phyloP scores from a whole-genome alignment of 345 rosid species.

The Dipteronia dyeriana region DNA sequence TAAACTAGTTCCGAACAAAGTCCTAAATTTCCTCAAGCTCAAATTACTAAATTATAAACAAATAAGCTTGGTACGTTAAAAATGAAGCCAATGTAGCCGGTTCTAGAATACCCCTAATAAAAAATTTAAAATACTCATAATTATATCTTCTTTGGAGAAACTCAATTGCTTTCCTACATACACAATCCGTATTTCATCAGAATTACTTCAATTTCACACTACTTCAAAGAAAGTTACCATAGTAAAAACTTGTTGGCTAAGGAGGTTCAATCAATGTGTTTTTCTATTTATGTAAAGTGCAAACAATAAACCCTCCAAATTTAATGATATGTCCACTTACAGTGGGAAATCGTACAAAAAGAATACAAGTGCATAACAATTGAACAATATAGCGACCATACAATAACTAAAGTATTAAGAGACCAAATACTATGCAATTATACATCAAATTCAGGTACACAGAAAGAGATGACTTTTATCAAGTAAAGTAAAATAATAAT shows the following conservation, averaged over 20 bases:
- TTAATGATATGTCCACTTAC: too few species aligned
- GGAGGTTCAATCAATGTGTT: neutral
- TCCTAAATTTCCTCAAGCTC: neutral
- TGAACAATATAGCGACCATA: neutral
- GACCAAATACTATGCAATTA: too few species aligned
- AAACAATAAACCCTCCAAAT: too few species aligned
- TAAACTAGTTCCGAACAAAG: too few species aligned
- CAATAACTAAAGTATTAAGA: neutral
- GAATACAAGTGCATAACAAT: neutral
- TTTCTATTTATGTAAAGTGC: neutral
- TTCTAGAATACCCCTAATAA: neutral
- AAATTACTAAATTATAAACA: neutral
- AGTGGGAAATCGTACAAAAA: neutral
- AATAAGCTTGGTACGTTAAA: neutral
- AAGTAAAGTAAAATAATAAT: too few species aligned
- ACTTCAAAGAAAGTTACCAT: neutral
- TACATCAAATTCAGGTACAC: too few species aligned
- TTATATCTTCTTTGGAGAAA: neutral
- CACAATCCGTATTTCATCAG: neutral
- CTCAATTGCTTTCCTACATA: neutral
- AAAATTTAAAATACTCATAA: neutral
- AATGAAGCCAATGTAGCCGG: neutral
- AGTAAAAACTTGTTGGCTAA: neutral
- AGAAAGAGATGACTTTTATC: neutral
- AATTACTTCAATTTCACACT: neutral